Evolutionary conservation across 345 rosid species (phyloP).

Genomic region (Arabidopsis arenosa): DNA sequence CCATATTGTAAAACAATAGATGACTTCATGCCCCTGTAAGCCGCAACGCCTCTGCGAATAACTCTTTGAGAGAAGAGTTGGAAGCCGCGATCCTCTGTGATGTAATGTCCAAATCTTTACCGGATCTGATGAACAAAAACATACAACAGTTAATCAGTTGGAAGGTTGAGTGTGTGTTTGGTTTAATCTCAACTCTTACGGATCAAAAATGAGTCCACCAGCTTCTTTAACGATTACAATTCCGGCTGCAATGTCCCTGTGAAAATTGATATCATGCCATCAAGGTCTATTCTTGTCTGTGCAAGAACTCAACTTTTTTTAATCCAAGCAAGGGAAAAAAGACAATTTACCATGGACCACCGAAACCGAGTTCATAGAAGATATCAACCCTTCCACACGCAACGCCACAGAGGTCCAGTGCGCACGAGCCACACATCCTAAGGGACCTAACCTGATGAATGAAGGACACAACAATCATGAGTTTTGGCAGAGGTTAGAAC

Average conservation of each 20-base stretch:
- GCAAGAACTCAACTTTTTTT: not conserved
- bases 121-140: conserved; percentile 59
- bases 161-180: not conserved
- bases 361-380: conserved; percentile 80
- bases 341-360: conserved; percentile 84
- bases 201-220: conserved; percentile 90
- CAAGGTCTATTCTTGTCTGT: not conserved
- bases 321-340: conserved; percentile 7
- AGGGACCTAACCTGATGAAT: conserved; percentile 80
- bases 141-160: not conserved
- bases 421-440: conserved; percentile 95
- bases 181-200: conserved; percentile 59
- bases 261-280: conserved; percentile 7
- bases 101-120: conserved; percentile 83
- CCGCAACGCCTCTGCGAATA: conserved; percentile 70
- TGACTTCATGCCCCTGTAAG: conserved; percentile 29
- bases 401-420: conserved; percentile 90
- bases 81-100: conserved; percentile 88
- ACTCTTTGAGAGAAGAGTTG: conserved; percentile 71
- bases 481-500: not conserved
- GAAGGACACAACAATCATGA: conserved; percentile 15
- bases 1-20: conserved; percentile 13
- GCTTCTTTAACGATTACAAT: conserved; percentile 86
- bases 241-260: conserved; percentile 98
- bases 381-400: conserved; percentile 90